Percentiles rank a stretch among this genome's conserved stretches.
Conservation (phyloP, 176 grass and related monocot genomes). For the Ananas comosus region DNA sequence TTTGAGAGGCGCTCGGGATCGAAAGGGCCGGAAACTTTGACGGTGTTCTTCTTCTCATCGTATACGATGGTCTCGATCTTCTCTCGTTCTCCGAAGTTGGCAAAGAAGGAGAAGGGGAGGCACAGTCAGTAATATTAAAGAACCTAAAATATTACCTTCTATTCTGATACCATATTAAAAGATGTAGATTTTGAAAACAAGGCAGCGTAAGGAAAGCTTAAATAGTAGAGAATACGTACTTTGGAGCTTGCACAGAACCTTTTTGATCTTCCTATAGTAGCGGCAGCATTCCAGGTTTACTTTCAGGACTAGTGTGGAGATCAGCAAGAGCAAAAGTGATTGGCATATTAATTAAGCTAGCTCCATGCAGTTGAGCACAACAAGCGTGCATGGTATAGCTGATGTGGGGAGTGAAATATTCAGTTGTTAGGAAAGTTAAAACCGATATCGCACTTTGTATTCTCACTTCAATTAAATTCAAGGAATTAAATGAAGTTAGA, state of each 20-base stretch:
- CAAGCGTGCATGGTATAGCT: too few relatives aligned
- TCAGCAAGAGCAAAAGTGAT: neutral
- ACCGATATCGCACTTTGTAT: too few relatives aligned
- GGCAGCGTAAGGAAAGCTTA: too few relatives aligned
- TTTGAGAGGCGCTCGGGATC: neutral
- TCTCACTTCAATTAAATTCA: too few relatives aligned
- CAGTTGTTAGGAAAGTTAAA: too few relatives aligned
- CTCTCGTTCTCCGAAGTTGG: neutral
- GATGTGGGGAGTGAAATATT: too few relatives aligned
- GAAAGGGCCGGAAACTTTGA: constrained; percentile 4
- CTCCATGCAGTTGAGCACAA: neutral
- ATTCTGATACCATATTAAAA: neutral
- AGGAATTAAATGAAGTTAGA: too few relatives aligned
- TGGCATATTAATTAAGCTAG: neutral
- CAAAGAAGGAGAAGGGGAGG: neutral
- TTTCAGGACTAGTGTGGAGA: neutral
- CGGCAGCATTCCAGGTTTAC: neutral
- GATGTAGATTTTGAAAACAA: neutral
- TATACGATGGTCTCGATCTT: neutral
- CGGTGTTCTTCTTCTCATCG: constrained; percentile 9
- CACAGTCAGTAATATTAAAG: neutral
- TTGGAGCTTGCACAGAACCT: constrained; percentile 5
- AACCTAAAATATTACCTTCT: neutral
- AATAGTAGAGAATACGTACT: neutral
- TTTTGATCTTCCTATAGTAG: neutral